Base-by-base conservation (phyloP, 352 stramenopile genomes). In the Globisporangium solare region DNA sequence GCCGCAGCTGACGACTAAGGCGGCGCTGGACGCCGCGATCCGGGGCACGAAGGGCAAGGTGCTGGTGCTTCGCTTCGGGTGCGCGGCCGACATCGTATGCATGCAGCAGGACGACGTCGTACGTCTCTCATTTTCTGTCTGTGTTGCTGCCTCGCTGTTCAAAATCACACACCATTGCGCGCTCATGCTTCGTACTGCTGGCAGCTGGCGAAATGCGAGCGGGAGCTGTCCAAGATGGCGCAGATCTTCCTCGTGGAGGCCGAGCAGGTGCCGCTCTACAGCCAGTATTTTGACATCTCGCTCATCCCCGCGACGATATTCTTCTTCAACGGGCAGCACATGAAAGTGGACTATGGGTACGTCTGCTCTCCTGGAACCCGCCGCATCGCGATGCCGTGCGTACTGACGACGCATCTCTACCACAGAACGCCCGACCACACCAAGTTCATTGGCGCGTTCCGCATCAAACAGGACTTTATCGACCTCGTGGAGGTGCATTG, bases 321-420 rank as follows among this genome's bases (percentile, higher is more conserved):
- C 67, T 95, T 94, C 54, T 85, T 92, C 62, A 95, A 95, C 59
- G 79, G 75, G 2, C 83, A 89, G 56, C 86, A 95, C 71, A 95
- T 94, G 64, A 95, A 95, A 74, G 83, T 95, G 51, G 83, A 95
- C 73, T 95, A 91, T 51, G 73, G 80, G 85, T 95, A 60, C n/a
- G 27, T 10, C 24, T 27, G 24, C 24, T 27, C 24, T 27, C 24
- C 24, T 5, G 24, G 24, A 27, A 27, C n/a, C n/a, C n/a, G 24
- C 10, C 14, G 37, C 27, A 56, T 45, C n/a, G n/a, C 50, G 10
- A 15, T 46, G 15, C 39, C 10, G 41, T 31, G 8, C n/a, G 22
- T 50, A 20, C 18, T 50, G 4, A 50, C 18, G 14, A 15, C 22
- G 13, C 1, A 15, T 8, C n/a, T n/a, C n/a, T n/a, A n/a, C n/a